Conservation (phyloP, 192 early-diverging fungal species). For the Backusella circina region DNA sequence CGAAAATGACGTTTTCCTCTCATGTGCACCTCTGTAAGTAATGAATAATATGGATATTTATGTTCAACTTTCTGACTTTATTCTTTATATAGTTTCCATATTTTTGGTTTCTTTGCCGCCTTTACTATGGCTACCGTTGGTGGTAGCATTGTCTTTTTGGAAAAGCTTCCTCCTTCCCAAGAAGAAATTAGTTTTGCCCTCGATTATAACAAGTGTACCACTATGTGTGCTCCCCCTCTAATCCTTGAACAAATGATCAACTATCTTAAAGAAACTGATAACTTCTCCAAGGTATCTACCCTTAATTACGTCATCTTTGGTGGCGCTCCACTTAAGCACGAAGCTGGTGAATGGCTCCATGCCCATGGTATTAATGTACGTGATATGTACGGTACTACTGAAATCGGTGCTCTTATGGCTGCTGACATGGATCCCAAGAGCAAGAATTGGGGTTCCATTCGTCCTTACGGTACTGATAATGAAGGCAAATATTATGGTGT, state of each 20-base stretch:
- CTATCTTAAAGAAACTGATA: not conserved
- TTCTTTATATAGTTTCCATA: not conserved
- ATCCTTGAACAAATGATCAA: not conserved
- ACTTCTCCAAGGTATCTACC: not conserved
- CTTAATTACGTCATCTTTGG: not conserved
- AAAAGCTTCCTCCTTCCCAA: constrained; percentile 9
- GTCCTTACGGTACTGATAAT: not conserved
- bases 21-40: constrained; percentile 8
- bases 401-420: not conserved
- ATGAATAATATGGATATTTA: not conserved
- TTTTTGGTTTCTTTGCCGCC: not conserved
- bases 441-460: not conserved
- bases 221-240: not conserved
- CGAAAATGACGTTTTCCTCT: not conserved
- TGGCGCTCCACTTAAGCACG: constrained; percentile 2
- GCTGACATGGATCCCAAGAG: not conserved
- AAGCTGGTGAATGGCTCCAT: not conserved
- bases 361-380: not conserved
- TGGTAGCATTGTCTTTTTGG: not conserved
- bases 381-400: not conserved
- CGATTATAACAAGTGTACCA: not conserved
- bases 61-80: not conserved
- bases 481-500: not conserved
- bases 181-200: not conserved
- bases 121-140: not conserved